Evolutionary conservation across 2,329 filamentous ascomycete genomes (phyloP).

Genomic region (Emericellopsis atlantica): DNA sequence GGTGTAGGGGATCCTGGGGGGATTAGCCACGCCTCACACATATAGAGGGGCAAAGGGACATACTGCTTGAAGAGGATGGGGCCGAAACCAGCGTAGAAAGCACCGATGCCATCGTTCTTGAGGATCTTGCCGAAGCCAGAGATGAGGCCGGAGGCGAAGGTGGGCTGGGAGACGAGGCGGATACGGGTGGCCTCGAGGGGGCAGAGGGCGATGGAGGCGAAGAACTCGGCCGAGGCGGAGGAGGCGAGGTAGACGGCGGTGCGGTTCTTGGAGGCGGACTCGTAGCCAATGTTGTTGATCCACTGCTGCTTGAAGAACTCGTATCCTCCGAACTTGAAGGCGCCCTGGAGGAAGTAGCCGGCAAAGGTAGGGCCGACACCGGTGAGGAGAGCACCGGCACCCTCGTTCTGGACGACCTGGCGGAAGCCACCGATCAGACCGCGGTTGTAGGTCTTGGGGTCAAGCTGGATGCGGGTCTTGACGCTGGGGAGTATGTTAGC

Average conservation of each 20-base stretch:
- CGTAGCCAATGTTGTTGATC: conserved; percentile 69
- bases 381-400: conserved; percentile 74
- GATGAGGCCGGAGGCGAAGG: conserved; percentile 69
- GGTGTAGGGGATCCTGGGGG: conserved; percentile 69
- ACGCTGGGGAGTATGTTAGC: conserved; percentile 43
- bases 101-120: conserved; percentile 69
- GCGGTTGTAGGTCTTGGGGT: conserved; percentile 78
- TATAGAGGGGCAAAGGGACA: conserved; percentile 8
- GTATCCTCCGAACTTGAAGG: conserved; percentile 90
- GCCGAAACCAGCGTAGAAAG: conserved; percentile 87
- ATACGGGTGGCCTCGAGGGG: conserved; percentile 89
- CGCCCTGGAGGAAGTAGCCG: conserved; percentile 89
- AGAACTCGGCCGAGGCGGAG: conserved; percentile 52
- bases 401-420: conserved; percentile 74
- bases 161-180: conserved; percentile 80
- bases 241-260: conserved; percentile 71
- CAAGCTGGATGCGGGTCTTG: conserved; percentile 93
- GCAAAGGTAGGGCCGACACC: conserved; percentile 76
- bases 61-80: conserved; percentile 57
- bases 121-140: conserved; percentile 74
- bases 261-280: conserved; percentile 66
- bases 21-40: neutral
- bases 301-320: conserved; percentile 93
- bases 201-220: conserved; percentile 74
- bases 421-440: conserved; percentile 79